Evolutionary conservation across 2,329 filamentous ascomycete species (phyloP).

Genomic region (Sphaerulina vaccinii): DNA sequence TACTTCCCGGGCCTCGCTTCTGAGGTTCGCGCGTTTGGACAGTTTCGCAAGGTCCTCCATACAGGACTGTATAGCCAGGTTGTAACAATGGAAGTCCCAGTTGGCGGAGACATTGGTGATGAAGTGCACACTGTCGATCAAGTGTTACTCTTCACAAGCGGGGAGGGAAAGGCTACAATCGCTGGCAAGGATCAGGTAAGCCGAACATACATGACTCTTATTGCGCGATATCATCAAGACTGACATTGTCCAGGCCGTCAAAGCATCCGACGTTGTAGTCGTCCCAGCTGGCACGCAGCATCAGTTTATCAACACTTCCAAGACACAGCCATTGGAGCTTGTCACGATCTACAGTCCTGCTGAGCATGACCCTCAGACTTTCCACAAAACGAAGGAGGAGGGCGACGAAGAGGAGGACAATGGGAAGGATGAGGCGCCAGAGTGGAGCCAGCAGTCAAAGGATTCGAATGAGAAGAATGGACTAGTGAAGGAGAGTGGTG

Average conservation of each 20-base stretch:
- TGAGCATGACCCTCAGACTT: conserved; percentile 59
- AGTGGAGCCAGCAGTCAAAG: conserved; percentile 59
- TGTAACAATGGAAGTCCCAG: conserved; percentile 64
- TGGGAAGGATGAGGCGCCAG: conserved; percentile 60
- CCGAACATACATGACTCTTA: not conserved
- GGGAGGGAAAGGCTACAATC: conserved; percentile 58
- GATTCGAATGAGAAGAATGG: conserved; percentile 58
- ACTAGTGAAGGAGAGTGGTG: conserved; percentile 49
- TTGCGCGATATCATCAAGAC: conserved; percentile 13
- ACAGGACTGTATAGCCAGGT: conserved; percentile 64
- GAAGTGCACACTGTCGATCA: conserved; percentile 67
- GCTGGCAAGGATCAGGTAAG: conserved; percentile 56
- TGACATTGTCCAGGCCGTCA: conserved; percentile 42
- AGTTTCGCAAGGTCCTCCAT: conserved; percentile 62
- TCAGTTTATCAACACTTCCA: conserved; percentile 61
- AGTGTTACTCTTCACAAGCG: conserved; percentile 63
- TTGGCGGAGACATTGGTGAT: conserved; percentile 65
- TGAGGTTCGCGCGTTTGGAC: conserved; percentile 54
- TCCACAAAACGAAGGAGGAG: conserved; percentile 63
- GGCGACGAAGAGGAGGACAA: conserved; percentile 62
- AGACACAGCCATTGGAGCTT: conserved; percentile 58
- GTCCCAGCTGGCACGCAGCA: conserved; percentile 66
- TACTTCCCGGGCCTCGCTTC: conserved; percentile 59
- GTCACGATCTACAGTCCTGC: conserved; percentile 64
- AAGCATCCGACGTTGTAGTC: conserved; percentile 58